These are phyloP conservation scores for Penicillium sumatraense DNA, from an alignment of 2,329 filamentous ascomycete genomes.

Conservation along the genomic window DNA sequence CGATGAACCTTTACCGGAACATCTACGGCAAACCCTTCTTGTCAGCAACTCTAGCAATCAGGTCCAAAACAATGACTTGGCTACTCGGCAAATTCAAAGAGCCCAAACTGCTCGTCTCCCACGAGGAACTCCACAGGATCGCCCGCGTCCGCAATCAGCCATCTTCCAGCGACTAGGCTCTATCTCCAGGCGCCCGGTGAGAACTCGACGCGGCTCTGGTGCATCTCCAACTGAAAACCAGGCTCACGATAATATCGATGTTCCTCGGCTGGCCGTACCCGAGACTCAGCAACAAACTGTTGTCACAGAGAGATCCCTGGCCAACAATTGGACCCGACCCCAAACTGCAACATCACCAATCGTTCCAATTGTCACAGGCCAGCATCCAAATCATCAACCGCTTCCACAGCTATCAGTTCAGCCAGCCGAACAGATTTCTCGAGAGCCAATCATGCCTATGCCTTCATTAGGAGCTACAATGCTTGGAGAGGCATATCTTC, in stretches of 20 bases:
- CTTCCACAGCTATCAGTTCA: constrained; percentile 22
- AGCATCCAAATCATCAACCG: constrained; percentile 10
- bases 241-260: constrained; percentile 10
- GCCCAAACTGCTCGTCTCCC: constrained; percentile 33
- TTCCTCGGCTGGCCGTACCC: neutral
- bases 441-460: constrained; percentile 9
- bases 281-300: neutral
- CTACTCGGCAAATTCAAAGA: constrained; percentile 19
- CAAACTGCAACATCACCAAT: constrained; percentile 6
- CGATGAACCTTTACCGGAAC: constrained; percentile 43
- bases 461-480: constrained; percentile 21
- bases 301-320: neutral
- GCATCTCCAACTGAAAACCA: constrained; percentile 8
- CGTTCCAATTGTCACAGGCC: constrained; percentile 7
- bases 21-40: constrained; percentile 39
- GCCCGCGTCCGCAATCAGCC: constrained; percentile 30
- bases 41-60: constrained; percentile 28
- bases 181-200: constrained; percentile 28
- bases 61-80: neutral
- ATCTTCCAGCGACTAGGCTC: constrained; percentile 34
- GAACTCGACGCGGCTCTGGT: constrained; percentile 22
- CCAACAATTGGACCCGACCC: constrained; percentile 4
- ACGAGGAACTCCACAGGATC: constrained; percentile 23
- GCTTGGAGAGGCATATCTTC: constrained; percentile 29
- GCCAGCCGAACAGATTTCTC: constrained; percentile 10